Base-by-base conservation (phyloP, 345 rosid species). In the Firmiana major region DNA sequence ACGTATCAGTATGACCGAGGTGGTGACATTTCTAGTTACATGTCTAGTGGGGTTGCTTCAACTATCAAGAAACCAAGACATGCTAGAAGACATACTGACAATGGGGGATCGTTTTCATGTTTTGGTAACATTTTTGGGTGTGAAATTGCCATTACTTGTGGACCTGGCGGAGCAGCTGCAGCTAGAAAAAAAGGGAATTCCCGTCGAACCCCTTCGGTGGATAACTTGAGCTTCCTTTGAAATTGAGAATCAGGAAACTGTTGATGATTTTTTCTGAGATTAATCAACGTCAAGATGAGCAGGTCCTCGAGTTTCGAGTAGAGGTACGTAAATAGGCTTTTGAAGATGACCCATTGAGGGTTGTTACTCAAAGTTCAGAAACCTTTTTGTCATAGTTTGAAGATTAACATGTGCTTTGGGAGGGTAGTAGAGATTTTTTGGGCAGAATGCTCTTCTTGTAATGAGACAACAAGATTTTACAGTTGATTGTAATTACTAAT, bases 81-180 rank as follows among this genome's bases (percentile, higher is more conserved):
- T 73, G 38, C 10, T 3, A 81, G 90, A 10, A 80, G 91, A 80
- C 85, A 81, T 31, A 81, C 81, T 9, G 86, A 81, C 8, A 85
- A 78, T 0, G 82, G 63, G 2, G 86, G 93, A 0, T 74, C 82
- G 78, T 91, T 92, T 73, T 87, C 97, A 15, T 94, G 98, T 70
- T 89, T 94, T 26, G 80, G 97, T 63, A 86, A 81, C 22, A 60
- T 90, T 0, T 94, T 94, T 38, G 98, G 98, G 12, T 78, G 86
- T 2, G 88, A 94, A 46, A 88, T 91, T 75, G 85, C 97, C 59
- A 87, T 91, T 28, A 88, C 85, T 0, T 89, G 97, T 55, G 98
- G 93, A 21, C 19, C 72, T 73, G 72, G 86, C 17, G 76, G 78
- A 26, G 84, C 59, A 0, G 45, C 24, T n/a, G 59, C 70, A 0